A percentile compares a stretch with the other conserved stretches of the same genome.
Evolutionary conservation across 2,329 filamentous ascomycete species (phyloP).

Genomic region (Orbilia javanica): DNA sequence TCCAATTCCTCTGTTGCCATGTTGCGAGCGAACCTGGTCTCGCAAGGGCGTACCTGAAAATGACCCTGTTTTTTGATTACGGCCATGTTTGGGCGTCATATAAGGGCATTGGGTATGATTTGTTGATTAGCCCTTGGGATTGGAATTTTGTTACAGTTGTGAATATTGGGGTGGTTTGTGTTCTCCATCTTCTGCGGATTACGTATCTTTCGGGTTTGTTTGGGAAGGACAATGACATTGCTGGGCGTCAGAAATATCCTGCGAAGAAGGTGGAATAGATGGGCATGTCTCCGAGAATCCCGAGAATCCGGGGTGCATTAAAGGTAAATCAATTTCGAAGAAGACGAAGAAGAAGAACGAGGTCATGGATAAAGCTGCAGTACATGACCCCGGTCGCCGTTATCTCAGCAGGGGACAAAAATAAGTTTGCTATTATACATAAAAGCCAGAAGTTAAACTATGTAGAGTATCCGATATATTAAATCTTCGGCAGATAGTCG

Average conservation of each 20-base stretch:
- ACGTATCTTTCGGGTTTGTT: slow-evolving; percentile 39
- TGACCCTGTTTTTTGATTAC: slow-evolving; percentile 63
- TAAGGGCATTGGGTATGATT: slow-evolving; percentile 61
- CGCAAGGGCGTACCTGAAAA: slow-evolving; percentile 62
- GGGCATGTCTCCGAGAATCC: not conserved
- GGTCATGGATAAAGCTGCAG: not conserved
- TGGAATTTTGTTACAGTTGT: slow-evolving; percentile 64
- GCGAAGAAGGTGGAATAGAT: slow-evolving; percentile 36
- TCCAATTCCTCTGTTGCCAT: slow-evolving; percentile 63
- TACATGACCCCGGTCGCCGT: not conserved
- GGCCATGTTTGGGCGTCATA: slow-evolving; percentile 64
- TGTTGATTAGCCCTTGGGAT: slow-evolving; percentile 60
- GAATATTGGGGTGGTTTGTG: slow-evolving; percentile 61
- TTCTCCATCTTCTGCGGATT: slow-evolving; percentile 61
- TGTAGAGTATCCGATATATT: slow-evolving; percentile 19
- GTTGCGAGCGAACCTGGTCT: slow-evolving; percentile 61
- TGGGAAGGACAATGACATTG: slow-evolving; percentile 27
- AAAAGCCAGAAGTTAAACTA: not conserved
- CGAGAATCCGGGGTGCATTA: slow-evolving; percentile 14
- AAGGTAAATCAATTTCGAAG: not conserved
- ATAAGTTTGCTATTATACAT: not conserved
- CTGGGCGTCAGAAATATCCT: slow-evolving; percentile 3
- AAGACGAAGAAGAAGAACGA: not conserved
- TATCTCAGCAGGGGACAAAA: not conserved
- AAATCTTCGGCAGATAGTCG: slow-evolving; percentile 27